These are phyloP conservation scores for Epichloe glyceriae DNA, from an alignment of 2,329 filamentous ascomycete species.

Conservation along the genomic window DNA sequence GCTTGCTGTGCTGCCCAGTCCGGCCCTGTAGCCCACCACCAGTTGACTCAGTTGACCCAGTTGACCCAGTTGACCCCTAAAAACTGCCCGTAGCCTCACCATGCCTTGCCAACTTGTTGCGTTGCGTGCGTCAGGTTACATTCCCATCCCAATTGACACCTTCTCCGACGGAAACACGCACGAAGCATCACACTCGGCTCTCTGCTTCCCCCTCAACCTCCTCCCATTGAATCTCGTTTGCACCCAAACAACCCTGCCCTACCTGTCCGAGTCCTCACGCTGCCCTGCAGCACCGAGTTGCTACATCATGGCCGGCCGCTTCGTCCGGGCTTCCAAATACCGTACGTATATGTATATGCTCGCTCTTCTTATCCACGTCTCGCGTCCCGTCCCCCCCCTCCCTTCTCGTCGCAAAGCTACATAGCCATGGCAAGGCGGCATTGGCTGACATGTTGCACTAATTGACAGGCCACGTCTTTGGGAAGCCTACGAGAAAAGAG, in stretches of 20 bases:
- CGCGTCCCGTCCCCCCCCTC: not conserved
- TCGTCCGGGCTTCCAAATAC: slow-evolving; percentile 57
- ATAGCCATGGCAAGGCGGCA: not conserved
- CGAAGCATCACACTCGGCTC: slow-evolving; percentile 1
- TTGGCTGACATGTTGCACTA: not conserved
- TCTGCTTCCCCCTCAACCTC: slow-evolving; percentile 5
- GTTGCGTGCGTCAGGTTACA: not conserved
- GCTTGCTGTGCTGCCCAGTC: not conserved
- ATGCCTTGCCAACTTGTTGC: not conserved
- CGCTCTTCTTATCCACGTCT: not conserved
- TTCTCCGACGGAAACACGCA: not conserved
- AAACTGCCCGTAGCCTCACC: not conserved
- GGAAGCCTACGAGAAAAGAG: slow-evolving; percentile 89
- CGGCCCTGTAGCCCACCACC: not conserved
- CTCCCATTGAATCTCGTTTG: slow-evolving; percentile 1
- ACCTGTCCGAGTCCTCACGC: not conserved
- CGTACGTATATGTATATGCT: slow-evolving; percentile 39
- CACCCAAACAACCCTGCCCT: not conserved
- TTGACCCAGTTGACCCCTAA: no score
- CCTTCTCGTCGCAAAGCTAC: not conserved
- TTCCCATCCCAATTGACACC: not conserved
- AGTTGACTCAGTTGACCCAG: no score
- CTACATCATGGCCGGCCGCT: slow-evolving; percentile 45
- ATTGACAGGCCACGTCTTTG: slow-evolving; percentile 83
- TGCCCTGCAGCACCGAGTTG: slow-evolving; percentile 7